These are phyloP conservation scores for Tolypocladium sp. DNA, from an alignment of 2,329 filamentous ascomycete species.

Conservation along the genomic window DNA sequence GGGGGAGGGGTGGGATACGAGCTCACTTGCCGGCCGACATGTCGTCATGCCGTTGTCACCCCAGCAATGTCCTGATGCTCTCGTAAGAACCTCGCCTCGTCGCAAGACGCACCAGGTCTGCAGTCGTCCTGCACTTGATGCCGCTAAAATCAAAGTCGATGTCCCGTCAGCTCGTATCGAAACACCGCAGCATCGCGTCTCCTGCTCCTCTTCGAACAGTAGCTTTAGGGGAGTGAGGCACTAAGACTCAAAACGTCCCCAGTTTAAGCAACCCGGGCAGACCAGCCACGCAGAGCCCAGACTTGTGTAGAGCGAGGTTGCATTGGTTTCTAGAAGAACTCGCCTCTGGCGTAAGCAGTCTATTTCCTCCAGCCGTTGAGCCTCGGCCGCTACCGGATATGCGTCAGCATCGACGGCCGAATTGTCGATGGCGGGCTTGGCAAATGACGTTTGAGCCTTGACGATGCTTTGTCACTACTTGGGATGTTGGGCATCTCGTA, in stretches of 20 bases:
- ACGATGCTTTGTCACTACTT: neutral
- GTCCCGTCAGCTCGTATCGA: neutral
- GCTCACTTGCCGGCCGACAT: neutral
- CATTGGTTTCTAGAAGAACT: neutral
- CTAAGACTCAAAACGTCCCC: neutral
- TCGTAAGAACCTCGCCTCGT: neutral
- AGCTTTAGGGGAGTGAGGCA: neutral
- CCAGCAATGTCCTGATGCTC: neutral
- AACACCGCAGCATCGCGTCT: neutral
- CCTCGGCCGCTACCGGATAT: neutral
- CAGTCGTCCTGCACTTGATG: neutral
- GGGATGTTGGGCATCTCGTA: neutral
- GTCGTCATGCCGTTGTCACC: neutral
- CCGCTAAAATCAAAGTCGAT: neutral
- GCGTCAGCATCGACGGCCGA: neutral
- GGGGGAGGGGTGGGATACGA: neutral
- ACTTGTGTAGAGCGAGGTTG: neutral
- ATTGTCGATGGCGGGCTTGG: neutral
- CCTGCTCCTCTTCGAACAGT: neutral
- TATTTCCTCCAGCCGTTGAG: neutral
- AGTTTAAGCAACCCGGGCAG: neutral
- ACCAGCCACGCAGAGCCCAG: neutral
- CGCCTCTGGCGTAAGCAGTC: neutral
- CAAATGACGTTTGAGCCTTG: neutral
- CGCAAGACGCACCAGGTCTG: neutral